Conservation (phyloP, 2,329 filamentous ascomycete genomes). For the Aureobasidium vineae region DNA sequence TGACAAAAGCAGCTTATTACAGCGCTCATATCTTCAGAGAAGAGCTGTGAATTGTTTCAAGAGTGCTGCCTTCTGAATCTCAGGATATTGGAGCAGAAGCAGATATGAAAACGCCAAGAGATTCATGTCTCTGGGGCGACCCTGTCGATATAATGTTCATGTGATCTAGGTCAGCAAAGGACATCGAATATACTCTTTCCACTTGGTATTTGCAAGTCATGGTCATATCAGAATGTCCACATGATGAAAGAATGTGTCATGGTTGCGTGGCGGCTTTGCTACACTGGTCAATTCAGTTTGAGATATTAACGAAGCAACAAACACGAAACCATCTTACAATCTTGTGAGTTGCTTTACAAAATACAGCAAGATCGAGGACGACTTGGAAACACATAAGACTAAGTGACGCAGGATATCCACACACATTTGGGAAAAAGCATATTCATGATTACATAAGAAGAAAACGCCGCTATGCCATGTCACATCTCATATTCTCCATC, state of each 20-base stretch:
- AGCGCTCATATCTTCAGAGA: no score
- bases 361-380: background rate
- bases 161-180: no score
- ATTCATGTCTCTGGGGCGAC: background rate
- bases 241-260: background rate
- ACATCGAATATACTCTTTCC: no score
- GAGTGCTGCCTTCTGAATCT: background rate
- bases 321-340: background rate
- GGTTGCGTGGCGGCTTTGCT: background rate
- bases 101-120: background rate
- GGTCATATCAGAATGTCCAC: no score
- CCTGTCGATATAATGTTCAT: background rate
- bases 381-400: background rate
- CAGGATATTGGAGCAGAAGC: background rate
- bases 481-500: background rate
- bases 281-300: background rate
- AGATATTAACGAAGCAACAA: background rate
- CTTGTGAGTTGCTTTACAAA: background rate
- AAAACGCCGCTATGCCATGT: conserved; percentile 5
- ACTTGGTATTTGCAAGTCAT: no score
- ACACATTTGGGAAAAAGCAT: background rate
- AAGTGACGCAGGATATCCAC: background rate
- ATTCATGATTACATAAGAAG: background rate
- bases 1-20: background rate
- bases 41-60: background rate